A percentile compares a stretch with the other conserved stretches of the same genome.
Evolutionary conservation across 352 stramenopile species (phyloP).

Genomic region (Phytophthora meadii): DNA sequence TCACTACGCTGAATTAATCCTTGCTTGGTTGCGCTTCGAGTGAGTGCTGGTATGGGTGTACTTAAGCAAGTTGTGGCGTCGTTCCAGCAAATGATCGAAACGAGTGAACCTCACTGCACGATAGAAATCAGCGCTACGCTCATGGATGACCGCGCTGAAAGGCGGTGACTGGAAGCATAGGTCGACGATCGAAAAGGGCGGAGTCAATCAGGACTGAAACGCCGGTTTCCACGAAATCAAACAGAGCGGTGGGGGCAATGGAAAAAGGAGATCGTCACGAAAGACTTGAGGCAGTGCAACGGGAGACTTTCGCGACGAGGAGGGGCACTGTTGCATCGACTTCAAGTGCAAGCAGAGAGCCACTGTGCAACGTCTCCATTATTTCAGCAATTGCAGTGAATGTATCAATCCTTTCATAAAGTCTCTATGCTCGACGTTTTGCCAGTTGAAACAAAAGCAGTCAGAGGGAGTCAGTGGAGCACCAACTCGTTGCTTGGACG

Average conservation of each 20-base stretch:
- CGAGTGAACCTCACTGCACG: slow-evolving; percentile 5
- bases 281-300: slow-evolving; percentile 11
- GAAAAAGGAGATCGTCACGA: slow-evolving; percentile 19
- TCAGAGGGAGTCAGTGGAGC: slow-evolving; percentile 31
- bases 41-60: no score
- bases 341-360: slow-evolving; percentile 19
- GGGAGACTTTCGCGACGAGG: no score
- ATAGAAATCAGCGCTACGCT: slow-evolving; percentile 28
- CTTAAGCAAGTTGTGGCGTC: slow-evolving; percentile 16
- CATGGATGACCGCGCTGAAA: slow-evolving; percentile 10
- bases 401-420: not conserved
- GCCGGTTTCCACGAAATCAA: slow-evolving; percentile 4
- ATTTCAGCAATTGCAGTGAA: no score
- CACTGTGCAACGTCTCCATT: no score
- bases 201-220: slow-evolving; percentile 18
- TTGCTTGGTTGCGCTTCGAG: slow-evolving; percentile 1
- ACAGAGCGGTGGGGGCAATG: not conserved
- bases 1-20: not conserved
- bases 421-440: slow-evolving; percentile 29
- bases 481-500: slow-evolving; percentile 3
- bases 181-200: not conserved
- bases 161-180: not conserved
- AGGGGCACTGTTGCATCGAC: slow-evolving; percentile 3
- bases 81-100: slow-evolving; percentile 2
- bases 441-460: slow-evolving; percentile 24